Evolutionary conservation across 2,329 filamentous ascomycete species (phyloP).

Genomic region (Paramyrothecium roridum): DNA sequence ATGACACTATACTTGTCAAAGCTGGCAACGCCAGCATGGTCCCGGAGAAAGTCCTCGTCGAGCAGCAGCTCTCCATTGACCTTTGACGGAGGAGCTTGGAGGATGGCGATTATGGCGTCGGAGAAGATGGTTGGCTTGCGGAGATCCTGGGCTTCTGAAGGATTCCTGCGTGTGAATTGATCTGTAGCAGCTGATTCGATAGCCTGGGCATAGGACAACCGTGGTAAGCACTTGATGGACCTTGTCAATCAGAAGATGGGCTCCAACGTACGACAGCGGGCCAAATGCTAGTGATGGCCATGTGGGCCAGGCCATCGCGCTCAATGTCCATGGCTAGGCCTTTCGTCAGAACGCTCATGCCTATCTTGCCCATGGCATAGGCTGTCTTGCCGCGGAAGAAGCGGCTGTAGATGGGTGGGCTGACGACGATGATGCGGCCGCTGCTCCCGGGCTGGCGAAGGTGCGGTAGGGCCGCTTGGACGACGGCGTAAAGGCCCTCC

Average conservation of each 20-base stretch:
- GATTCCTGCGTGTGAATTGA: conserved; percentile 40
- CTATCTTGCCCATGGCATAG: conserved; percentile 76
- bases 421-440: conserved; percentile 73
- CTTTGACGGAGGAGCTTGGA: conserved; percentile 51
- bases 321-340: conserved; percentile 80
- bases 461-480: conserved; percentile 68
- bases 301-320: conserved; percentile 59
- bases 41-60: conserved; percentile 77
- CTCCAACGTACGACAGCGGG: conserved; percentile 61
- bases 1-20: conserved; percentile 73
- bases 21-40: conserved; percentile 61
- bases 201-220: conserved; percentile 27
- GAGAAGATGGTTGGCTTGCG: conserved; percentile 72
- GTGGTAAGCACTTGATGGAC: not conserved
- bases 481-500: conserved; percentile 69
- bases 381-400: conserved; percentile 86
- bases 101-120: conserved; percentile 72
- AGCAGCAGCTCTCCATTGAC: conserved; percentile 73
- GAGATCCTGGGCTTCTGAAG: conserved; percentile 53
- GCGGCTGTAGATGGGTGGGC: conserved; percentile 79
- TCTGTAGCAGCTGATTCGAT: conserved; percentile 76
- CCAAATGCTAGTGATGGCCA: conserved; percentile 83
- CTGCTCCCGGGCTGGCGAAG: conserved; percentile 42
- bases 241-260: not conserved
- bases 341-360: conserved; percentile 78